A percentile compares a stretch with the other conserved stretches of the same genome.
Evolutionary conservation across 306 rosid species (phyloP).

Genomic region (Vigna mungo): DNA sequence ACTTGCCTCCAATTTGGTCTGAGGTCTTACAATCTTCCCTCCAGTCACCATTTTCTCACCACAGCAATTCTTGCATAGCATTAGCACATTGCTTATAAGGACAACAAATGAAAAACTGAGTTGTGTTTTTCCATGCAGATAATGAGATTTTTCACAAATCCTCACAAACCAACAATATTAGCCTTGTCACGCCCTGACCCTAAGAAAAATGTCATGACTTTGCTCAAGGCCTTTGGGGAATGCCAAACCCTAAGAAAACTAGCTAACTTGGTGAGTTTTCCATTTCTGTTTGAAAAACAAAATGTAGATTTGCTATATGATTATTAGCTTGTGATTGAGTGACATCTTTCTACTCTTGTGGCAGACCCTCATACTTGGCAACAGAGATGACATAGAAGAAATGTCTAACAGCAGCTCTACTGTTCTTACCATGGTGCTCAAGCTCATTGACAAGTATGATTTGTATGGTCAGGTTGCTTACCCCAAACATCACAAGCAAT

Average conservation of each 20-base stretch:
- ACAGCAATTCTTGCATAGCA: too few species aligned
- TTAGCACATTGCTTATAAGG: too few species aligned
- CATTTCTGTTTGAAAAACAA: constrained; percentile 15
- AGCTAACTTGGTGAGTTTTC: constrained; percentile 69
- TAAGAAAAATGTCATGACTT: constrained; percentile 81
- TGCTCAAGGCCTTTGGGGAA: constrained; percentile 89
- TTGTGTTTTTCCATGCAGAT: constrained; percentile 53
- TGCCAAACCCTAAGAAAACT: constrained; percentile 72
- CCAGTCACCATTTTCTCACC: background rate
- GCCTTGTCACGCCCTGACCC: constrained; percentile 95
- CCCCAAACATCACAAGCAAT: constrained; percentile 90
- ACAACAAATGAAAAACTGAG: background rate
- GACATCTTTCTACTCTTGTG: constrained; percentile 37
- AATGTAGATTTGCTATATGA: background rate
- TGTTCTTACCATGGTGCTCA: constrained; percentile 73
- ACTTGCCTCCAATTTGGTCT: constrained; percentile 81
- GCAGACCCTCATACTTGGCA: constrained; percentile 86
- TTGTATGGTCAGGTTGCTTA: constrained; percentile 86
- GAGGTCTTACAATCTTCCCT: constrained; percentile 60
- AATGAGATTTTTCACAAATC: constrained; percentile 83
- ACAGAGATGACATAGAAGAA: constrained; percentile 83
- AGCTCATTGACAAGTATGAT: constrained; percentile 81
- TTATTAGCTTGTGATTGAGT: background rate
- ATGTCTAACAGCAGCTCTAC: constrained; percentile 70
- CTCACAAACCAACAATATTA: constrained; percentile 88